phyloP scores from a whole-genome alignment of 805 yeast species.

The Kuraishia molischiana region DNA sequence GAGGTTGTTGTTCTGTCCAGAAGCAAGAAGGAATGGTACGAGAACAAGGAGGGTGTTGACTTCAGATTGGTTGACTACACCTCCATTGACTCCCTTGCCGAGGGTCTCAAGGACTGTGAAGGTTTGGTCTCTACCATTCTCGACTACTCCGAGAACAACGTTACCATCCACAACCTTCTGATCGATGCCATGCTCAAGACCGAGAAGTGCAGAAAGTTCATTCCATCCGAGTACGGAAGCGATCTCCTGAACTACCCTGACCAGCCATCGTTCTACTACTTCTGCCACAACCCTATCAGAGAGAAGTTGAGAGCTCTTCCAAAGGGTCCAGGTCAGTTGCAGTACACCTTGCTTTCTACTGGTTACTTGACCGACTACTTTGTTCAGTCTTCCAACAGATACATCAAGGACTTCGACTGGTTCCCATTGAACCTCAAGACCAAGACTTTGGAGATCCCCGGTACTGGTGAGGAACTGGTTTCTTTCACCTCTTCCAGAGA shows the following conservation, averaged over 20 bases:
- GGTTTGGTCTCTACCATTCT: background rate
- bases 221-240: background rate
- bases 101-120: background rate
- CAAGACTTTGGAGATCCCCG: background rate
- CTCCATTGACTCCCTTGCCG: background rate
- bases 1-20: constrained; percentile 1
- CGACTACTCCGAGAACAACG: background rate
- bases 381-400: background rate
- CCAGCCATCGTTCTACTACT: background rate
- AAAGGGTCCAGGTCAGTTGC: background rate
- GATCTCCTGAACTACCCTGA: background rate
- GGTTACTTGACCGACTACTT: constrained; percentile 1
- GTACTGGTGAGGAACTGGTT: constrained; percentile 1
- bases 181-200: background rate
- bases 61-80: background rate
- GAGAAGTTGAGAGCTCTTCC: background rate
- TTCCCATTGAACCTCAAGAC: background rate
- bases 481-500: constrained; percentile 1
- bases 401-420: constrained; percentile 1
- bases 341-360: background rate
- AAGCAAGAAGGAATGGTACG: constrained; percentile 1
- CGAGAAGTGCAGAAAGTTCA: background rate
- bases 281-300: background rate
- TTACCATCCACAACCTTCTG: background rate
- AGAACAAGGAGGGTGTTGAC: background rate